Percentiles rank a stretch among this genome's conserved stretches.
Conservation (phyloP, 2,329 filamentous ascomycete species). For the Sordariomycetes sp. region DNA sequence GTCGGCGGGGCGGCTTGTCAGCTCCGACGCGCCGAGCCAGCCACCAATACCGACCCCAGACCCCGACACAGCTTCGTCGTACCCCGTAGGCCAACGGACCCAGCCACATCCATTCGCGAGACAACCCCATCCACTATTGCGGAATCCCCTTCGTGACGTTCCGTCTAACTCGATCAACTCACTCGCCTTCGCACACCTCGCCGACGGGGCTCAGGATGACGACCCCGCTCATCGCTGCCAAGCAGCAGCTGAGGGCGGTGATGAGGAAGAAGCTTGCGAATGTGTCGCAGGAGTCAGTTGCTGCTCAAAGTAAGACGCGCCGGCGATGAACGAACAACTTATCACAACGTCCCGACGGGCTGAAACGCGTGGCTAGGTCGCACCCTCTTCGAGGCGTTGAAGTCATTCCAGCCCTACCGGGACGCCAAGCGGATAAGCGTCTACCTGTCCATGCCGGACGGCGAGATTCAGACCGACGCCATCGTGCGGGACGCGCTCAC, state of each 20-base stretch:
- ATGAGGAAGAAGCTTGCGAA: slow-evolving; percentile 54
- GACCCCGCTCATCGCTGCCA: slow-evolving; percentile 46
- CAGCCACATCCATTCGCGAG: not conserved
- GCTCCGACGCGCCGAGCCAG: too few relatives aligned
- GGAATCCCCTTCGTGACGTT: not conserved
- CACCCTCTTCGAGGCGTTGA: slow-evolving; percentile 49
- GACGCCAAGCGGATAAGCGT: slow-evolving; percentile 66
- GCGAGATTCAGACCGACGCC: slow-evolving; percentile 71
- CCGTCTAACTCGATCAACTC: not conserved
- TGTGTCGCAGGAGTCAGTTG: slow-evolving; percentile 48
- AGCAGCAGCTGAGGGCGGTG: slow-evolving; percentile 59
- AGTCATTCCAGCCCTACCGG: slow-evolving; percentile 59
- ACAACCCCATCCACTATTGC: not conserved
- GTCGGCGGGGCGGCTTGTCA: too few relatives aligned
- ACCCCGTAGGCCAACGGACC: too few relatives aligned
- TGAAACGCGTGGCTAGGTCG: slow-evolving; percentile 33
- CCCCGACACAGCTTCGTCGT: too few relatives aligned
- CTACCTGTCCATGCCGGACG: slow-evolving; percentile 84
- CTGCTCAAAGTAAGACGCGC: slow-evolving; percentile 52
- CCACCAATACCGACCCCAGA: too few relatives aligned
- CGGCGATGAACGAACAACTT: not conserved
- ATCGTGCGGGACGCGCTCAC: slow-evolving; percentile 73
- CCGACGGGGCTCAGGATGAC: slow-evolving; percentile 26
- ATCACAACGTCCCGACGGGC: not conserved
- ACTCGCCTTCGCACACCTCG: not conserved